Conservation (phyloP, 2,329 filamentous ascomycete species). For the Diaporthe destruens region DNA sequence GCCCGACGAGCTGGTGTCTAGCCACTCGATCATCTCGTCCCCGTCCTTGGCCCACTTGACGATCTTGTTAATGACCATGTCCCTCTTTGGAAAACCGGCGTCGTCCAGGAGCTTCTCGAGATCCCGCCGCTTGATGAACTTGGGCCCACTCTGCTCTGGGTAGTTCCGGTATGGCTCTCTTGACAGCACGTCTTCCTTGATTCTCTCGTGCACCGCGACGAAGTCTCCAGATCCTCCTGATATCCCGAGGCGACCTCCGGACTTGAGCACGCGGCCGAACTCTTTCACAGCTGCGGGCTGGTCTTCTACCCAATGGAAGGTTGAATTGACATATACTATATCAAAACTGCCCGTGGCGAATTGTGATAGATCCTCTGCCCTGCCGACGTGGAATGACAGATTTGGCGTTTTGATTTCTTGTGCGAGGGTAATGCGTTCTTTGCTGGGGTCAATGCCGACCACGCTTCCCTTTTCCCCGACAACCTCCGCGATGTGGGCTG, state of each 20-base stretch:
- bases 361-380: conserved; percentile 38
- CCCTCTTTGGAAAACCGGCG: conserved; percentile 42
- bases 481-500: conserved; percentile 45
- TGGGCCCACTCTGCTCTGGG: conserved; percentile 44
- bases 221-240: conserved; percentile 44
- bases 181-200: conserved; percentile 47
- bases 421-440: conserved; percentile 47
- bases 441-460: conserved; percentile 52
- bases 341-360: conserved; percentile 45
- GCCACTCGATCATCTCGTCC: conserved; percentile 49
- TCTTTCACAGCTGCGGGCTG: conserved; percentile 44
- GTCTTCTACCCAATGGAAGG: conserved; percentile 48
- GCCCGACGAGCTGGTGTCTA: conserved; percentile 50
- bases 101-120: conserved; percentile 44
- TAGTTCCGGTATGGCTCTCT: conserved; percentile 45
- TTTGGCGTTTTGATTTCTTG: conserved; percentile 16
- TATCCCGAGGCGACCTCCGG: conserved; percentile 43
- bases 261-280: conserved; percentile 45
- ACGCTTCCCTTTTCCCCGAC: conserved; percentile 41
- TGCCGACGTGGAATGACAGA: conserved; percentile 5
- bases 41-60: conserved; percentile 42
- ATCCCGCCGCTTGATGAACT: conserved; percentile 46
- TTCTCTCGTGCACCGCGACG: conserved; percentile 43
- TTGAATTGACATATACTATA: conserved; percentile 47
- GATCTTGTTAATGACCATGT: conserved; percentile 46